These are phyloP conservation scores for Coriolopsis trogii DNA, from an alignment of 1,284 basidiomycete genomes.

Conservation along the genomic window DNA sequence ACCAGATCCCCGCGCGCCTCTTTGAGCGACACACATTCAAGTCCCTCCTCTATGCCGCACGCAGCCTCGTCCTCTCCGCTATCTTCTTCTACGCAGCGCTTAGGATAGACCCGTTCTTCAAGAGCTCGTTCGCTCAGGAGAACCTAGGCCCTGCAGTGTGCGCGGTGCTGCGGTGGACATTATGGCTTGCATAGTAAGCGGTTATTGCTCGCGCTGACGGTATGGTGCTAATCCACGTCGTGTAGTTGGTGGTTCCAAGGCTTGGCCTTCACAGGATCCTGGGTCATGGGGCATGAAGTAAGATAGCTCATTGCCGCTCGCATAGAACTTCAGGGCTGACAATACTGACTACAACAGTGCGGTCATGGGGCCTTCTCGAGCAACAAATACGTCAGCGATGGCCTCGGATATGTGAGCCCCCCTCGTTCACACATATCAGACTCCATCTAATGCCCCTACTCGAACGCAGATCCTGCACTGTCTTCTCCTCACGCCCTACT, in stretches of 20 bases:
- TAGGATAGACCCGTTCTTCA: constrained; percentile 48
- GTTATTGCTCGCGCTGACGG: neutral
- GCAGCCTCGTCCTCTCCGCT: constrained; percentile 49
- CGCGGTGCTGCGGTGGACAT: constrained; percentile 40
- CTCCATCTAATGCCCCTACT: constrained; percentile 4
- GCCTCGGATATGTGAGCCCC: neutral
- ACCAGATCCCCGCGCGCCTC: constrained; percentile 50
- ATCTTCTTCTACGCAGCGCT: constrained; percentile 45
- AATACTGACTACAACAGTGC: neutral
- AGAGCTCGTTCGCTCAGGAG: constrained; percentile 23
- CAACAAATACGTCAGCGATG: neutral
- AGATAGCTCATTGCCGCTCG: too few relatives aligned
- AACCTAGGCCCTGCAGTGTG: constrained; percentile 24
- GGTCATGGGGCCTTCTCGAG: constrained; percentile 3
- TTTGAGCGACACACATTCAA: constrained; percentile 22
- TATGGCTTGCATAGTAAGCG: constrained; percentile 51
- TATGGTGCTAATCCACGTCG: too few relatives aligned
- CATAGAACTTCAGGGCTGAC: neutral
- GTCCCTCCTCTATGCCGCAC: constrained; percentile 29
- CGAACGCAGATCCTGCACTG: constrained; percentile 32
- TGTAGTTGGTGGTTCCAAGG: constrained; percentile 57
- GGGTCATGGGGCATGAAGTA: constrained; percentile 6
- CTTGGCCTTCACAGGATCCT: constrained; percentile 46
- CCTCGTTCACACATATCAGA: too few relatives aligned
- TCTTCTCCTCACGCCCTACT: constrained; percentile 38